These are phyloP conservation scores for Phaeotremella skinneri DNA, from an alignment of 768 basidiomycete species.

Conservation along the genomic window DNA sequence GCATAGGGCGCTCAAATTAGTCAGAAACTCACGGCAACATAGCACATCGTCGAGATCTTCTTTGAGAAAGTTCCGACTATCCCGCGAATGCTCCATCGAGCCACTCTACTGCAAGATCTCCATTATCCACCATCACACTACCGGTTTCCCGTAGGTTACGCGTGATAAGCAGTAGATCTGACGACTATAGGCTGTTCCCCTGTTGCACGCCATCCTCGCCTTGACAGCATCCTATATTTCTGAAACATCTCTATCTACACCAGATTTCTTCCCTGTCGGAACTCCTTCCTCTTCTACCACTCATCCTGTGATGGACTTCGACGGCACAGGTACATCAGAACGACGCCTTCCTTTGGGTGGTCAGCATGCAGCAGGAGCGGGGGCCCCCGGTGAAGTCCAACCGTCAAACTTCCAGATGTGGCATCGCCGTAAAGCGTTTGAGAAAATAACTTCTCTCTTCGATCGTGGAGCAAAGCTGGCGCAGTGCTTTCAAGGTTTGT, in stretches of 20 bases:
- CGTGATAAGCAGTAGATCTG: background rate
- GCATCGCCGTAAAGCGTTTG: conserved; percentile 40
- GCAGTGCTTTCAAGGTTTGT: conserved; percentile 30
- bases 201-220: conserved; percentile 41
- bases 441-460: conserved; percentile 16
- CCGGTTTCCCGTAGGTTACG: conserved; percentile 36
- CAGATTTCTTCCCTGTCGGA: conserved; percentile 37
- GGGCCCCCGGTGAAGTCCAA: background rate
- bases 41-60: conserved; percentile 34
- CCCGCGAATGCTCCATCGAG: conserved; percentile 34
- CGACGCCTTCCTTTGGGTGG: background rate
- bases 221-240: conserved; percentile 32
- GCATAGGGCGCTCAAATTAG: background rate
- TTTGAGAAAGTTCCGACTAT: conserved; percentile 39
- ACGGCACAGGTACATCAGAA: background rate
- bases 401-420: conserved; percentile 34
- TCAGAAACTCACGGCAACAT: background rate
- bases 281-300: conserved; percentile 18
- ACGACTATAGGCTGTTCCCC: conserved; percentile 19
- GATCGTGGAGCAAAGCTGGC: conserved; percentile 34
- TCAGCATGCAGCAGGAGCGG: background rate
- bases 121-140: conserved; percentile 35
- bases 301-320: conserved; percentile 32
- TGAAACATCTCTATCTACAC: conserved; percentile 16
- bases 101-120: conserved; percentile 25